Conservation (phyloP, 2,329 filamentous ascomycete genomes). For the Pseudodiploospora longispora region DNA sequence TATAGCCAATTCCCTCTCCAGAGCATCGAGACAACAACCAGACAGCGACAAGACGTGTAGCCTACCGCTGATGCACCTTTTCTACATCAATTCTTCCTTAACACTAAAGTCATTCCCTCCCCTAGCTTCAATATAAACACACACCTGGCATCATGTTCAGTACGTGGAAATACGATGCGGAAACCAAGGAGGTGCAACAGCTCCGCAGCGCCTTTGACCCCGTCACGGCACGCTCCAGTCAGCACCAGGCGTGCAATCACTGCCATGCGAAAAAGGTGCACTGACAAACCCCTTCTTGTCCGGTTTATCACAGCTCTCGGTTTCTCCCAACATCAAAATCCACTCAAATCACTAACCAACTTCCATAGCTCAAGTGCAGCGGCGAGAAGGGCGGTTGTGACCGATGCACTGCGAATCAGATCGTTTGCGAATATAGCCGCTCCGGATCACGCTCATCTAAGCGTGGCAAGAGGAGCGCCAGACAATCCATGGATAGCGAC, state of each 20-base stretch:
- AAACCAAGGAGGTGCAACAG: slow-evolving; percentile 29
- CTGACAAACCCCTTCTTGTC: background rate
- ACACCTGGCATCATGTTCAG: slow-evolving; percentile 22
- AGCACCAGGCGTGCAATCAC: slow-evolving; percentile 30
- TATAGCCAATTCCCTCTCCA: no score
- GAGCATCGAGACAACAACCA: no score
- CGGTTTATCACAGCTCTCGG: background rate
- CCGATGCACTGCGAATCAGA: slow-evolving; percentile 21
- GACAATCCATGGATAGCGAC: slow-evolving; percentile 11
- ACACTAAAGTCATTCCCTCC: background rate
- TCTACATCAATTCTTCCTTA: no score
- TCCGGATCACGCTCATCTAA: slow-evolving; percentile 23
- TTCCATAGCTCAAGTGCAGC: slow-evolving; percentile 26
- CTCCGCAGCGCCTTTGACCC: slow-evolving; percentile 28
- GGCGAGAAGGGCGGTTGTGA: slow-evolving; percentile 30
- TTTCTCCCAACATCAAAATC: slow-evolving; percentile 1
- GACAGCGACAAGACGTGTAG: no score
- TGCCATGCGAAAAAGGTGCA: slow-evolving; percentile 32
- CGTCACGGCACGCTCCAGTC: slow-evolving; percentile 28
- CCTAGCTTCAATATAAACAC: background rate
- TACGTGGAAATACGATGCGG: slow-evolving; percentile 31
- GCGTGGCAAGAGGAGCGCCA: slow-evolving; percentile 18
- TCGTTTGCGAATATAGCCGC: slow-evolving; percentile 28
- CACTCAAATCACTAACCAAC: slow-evolving; percentile 5
- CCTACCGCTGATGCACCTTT: no score